These are phyloP conservation scores for Populus simonii DNA, from an alignment of 345 rosid genomes.

Conservation along the genomic window DNA sequence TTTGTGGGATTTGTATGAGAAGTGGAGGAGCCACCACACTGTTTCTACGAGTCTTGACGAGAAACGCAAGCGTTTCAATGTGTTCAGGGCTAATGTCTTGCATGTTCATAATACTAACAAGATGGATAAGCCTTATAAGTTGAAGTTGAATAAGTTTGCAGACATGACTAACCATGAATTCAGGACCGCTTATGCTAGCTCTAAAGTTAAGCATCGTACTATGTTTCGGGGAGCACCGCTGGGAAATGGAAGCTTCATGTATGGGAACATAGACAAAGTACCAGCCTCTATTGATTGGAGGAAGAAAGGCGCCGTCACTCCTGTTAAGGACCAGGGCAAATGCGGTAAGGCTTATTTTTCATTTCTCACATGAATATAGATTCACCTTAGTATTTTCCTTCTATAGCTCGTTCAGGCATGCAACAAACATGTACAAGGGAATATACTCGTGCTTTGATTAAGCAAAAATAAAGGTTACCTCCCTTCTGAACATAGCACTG, in stretches of 20 bases:
- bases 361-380: background rate
- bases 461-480: background rate
- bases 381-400: background rate
- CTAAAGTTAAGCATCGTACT: conserved; percentile 66
- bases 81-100: conserved; percentile 70
- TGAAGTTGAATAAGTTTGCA: conserved; percentile 78
- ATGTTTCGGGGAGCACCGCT: conserved; percentile 46
- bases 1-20: conserved; percentile 75
- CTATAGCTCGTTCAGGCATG: background rate
- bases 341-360: conserved; percentile 48
- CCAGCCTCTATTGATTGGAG: conserved; percentile 74
- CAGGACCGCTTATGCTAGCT: conserved; percentile 50
- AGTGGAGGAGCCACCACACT: conserved; percentile 87
- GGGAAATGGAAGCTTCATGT: conserved; percentile 53
- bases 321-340: conserved; percentile 77
- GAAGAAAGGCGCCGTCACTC: conserved; percentile 65
- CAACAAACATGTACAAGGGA: background rate
- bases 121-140: conserved; percentile 66
- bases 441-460: background rate
- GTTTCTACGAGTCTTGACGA: conserved; percentile 58
- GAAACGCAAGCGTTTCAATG: conserved; percentile 65
- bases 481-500: too few species aligned
- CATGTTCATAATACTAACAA: conserved; percentile 71
- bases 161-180: conserved; percentile 84
- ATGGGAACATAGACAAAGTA: conserved; percentile 35